Conservation (phyloP, 106 monocot genomes). For the Amphibolis antarctica region DNA sequence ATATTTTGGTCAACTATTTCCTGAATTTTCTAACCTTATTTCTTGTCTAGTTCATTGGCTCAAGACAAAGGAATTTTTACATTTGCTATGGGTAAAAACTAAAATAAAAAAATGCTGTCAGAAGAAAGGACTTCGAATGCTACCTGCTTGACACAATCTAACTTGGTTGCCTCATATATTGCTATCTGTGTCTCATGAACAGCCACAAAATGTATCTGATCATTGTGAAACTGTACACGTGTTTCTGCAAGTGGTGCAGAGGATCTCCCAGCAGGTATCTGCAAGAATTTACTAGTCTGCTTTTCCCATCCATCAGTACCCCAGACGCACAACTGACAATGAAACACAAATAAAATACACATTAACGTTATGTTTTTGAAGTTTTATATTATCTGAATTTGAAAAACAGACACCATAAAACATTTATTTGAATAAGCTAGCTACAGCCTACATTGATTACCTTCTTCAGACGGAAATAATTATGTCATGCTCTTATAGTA, state of each 20-base stretch:
- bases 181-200: slow-evolving; percentile 77
- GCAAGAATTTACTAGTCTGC: slow-evolving; percentile 35
- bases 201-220: slow-evolving; percentile 63
- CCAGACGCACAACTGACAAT: slow-evolving; percentile 60
- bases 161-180: slow-evolving; percentile 43
- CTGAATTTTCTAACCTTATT: too few species aligned
- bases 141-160: slow-evolving; percentile 43
- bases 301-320: slow-evolving; percentile 75
- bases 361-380: not conserved
- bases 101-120: not conserved
- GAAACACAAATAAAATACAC: not conserved
- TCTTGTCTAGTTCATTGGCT: too few species aligned
- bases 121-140: not conserved
- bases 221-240: slow-evolving; percentile 69
- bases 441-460: too few species aligned
- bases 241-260: slow-evolving; percentile 44
- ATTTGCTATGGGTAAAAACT: too few species aligned
- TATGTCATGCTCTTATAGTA: too few species aligned
- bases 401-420: too few species aligned
- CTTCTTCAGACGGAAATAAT: too few species aligned
- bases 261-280: slow-evolving; percentile 46
- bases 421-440: too few species aligned
- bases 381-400: not conserved
- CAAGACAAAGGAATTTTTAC: too few species aligned
- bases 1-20: too few species aligned